Percentiles rank a stretch among this genome's conserved stretches.
These are phyloP conservation scores for Candida lessepsii DNA, from an alignment of 805 yeast genomes.

Conservation along the genomic window DNA sequence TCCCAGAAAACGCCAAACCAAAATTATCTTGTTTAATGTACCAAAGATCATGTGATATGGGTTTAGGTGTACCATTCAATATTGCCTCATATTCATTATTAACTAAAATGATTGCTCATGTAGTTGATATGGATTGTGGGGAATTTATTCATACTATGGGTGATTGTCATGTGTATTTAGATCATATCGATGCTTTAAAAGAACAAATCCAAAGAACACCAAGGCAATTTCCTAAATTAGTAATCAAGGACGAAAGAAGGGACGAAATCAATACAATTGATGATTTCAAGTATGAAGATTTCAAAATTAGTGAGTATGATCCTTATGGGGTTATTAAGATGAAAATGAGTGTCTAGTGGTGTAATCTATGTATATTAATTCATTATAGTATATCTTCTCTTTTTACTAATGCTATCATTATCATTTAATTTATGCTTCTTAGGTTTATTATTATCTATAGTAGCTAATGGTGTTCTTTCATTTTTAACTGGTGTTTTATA, in stretches of 20 bases:
- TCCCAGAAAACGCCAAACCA: conserved; percentile 60
- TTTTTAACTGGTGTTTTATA: conserved; percentile 14
- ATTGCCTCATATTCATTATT: conserved; percentile 94
- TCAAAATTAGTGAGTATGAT: conserved; percentile 72
- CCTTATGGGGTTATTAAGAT: conserved; percentile 85
- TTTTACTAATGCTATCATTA: not conserved
- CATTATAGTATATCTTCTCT: conserved; percentile 6
- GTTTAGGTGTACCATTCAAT: conserved; percentile 98
- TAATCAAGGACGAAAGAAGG: conserved; percentile 55
- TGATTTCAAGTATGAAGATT: conserved; percentile 86
- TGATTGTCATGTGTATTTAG: conserved; percentile 92
- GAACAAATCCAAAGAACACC: conserved; percentile 79
- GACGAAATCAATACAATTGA: conserved; percentile 63
- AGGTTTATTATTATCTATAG: conserved; percentile 8
- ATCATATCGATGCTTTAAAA: conserved; percentile 88
- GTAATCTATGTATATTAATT: conserved; percentile 8
- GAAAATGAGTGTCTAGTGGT: conserved; percentile 88
- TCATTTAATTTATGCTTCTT: not conserved
- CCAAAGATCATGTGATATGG: conserved; percentile 99
- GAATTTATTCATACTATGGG: conserved; percentile 95
- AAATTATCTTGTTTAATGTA: conserved; percentile 83
- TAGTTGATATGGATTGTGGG: conserved; percentile 94
- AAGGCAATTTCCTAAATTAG: conserved; percentile 73
- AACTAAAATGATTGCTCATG: conserved; percentile 92
- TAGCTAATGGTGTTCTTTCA: conserved; percentile 10